Conservation (phyloP, 768 basidiomycete genomes). For the Tylopilus felleus region DNA sequence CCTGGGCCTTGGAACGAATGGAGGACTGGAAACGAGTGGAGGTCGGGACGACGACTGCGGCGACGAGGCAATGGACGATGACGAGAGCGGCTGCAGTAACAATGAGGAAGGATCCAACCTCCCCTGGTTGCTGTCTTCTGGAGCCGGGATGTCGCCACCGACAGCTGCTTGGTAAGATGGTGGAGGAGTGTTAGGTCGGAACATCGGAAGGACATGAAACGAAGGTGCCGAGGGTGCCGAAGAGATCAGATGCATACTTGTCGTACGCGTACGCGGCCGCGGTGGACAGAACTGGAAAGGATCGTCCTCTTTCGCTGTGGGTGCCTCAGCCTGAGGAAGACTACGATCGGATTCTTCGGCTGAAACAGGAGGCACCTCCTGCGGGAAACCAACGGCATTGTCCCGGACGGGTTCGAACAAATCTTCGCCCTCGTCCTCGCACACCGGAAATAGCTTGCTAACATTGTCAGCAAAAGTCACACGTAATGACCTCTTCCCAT, state of each 20-base stretch:
- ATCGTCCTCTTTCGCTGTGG: slow-evolving; percentile 20
- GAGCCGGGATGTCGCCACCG: background rate
- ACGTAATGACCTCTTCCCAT: slow-evolving; percentile 16
- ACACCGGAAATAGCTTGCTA: slow-evolving; percentile 29
- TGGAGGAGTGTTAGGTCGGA: slow-evolving; percentile 25
- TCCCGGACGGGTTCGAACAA: slow-evolving; percentile 21
- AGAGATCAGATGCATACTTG: slow-evolving; percentile 24
- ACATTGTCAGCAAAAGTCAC: slow-evolving; percentile 16
- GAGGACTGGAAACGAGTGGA: slow-evolving; percentile 5
- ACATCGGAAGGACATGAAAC: slow-evolving; percentile 16
- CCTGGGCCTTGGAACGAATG: slow-evolving; percentile 22
- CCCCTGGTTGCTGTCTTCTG: background rate
- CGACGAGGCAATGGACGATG: slow-evolving; percentile 13
- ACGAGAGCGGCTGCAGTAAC: slow-evolving; percentile 28
- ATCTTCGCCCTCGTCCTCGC: slow-evolving; percentile 35
- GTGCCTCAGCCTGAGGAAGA: background rate
- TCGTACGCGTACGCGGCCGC: slow-evolving; percentile 26
- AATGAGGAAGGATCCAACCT: slow-evolving; percentile 24
- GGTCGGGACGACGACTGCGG: slow-evolving; percentile 7
- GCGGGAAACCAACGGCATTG: slow-evolving; percentile 24
- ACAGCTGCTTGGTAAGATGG: slow-evolving; percentile 22
- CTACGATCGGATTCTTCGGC: background rate
- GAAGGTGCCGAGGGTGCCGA: slow-evolving; percentile 5
- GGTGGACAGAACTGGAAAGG: slow-evolving; percentile 23
- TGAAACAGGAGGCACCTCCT: slow-evolving; percentile 2